Percentiles rank a stretch among this genome's conserved stretches.
Evolutionary conservation across 176 grass and related monocot species (phyloP).

Genomic region (Puccinellia tenuiflora): DNA sequence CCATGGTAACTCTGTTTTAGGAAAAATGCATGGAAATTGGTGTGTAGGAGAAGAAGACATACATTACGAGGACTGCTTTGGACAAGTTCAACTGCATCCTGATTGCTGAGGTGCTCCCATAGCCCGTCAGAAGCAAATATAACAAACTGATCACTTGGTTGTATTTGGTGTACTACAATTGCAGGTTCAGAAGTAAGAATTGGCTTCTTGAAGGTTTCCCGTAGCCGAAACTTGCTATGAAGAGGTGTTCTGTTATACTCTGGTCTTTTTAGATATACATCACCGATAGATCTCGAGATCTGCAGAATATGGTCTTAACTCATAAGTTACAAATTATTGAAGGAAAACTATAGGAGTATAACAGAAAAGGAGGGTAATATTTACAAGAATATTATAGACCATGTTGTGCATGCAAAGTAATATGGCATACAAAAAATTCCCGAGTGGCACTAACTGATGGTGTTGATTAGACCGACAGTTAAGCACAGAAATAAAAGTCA

Average conservation of each 20-base stretch:
- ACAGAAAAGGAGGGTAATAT: not conserved
- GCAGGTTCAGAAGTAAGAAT: conserved; percentile 80
- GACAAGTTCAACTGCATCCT: conserved; percentile 87
- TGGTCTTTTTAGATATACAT: conserved; percentile 76
- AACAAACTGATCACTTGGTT: conserved; percentile 66
- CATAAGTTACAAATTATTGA: not conserved
- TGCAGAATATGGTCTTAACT: conserved; percentile 31
- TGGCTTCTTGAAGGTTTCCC: conserved; percentile 62
- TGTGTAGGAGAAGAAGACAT: conserved; percentile 36
- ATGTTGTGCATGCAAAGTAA: not conserved
- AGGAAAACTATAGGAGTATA: not conserved
- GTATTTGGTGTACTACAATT: conserved; percentile 60
- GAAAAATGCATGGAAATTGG: not conserved
- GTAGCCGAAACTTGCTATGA: conserved; percentile 64
- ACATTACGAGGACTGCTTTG: conserved; percentile 60
- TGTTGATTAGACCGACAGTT: not conserved
- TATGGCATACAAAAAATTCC: not conserved
- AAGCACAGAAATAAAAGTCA: not conserved
- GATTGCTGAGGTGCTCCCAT: conserved; percentile 88
- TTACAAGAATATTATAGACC: not conserved
- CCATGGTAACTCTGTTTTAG: too few relatives aligned
- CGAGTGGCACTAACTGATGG: not conserved
- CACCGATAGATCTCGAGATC: conserved; percentile 89
- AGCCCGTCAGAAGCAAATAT: conserved; percentile 95
- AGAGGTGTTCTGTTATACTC: conserved; percentile 81